These are phyloP conservation scores for Primulina eburnea DNA, from an alignment of 257 asterid species.

Conservation along the genomic window DNA sequence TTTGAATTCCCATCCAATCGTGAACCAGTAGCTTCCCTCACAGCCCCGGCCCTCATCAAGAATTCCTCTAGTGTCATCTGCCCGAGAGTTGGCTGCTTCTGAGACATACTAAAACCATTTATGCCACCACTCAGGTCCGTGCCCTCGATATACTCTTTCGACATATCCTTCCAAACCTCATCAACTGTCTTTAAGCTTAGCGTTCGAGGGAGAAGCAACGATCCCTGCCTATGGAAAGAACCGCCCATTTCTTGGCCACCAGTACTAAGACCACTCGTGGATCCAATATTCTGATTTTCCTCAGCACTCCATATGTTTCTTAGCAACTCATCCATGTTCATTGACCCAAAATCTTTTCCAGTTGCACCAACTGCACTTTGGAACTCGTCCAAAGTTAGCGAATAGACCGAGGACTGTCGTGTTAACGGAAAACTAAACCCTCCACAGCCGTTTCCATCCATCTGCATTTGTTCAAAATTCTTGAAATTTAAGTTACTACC, in stretches of 20 bases:
- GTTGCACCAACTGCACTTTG: conserved; percentile 53
- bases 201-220: conserved; percentile 82
- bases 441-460: conserved; percentile 42
- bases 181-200: conserved; percentile 93
- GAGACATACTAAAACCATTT: conserved; percentile 43
- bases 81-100: conserved; percentile 73
- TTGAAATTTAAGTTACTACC: conserved; percentile 71
- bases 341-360: conserved; percentile 93
- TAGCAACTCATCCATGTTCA: conserved; percentile 98
- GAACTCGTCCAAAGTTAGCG: conserved; percentile 91
- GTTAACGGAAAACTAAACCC: conserved; percentile 49
- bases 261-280: conserved; percentile 27
- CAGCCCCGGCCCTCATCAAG: conserved; percentile 78
- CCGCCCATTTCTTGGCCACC: conserved; percentile 40
- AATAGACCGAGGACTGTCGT: conserved; percentile 73
- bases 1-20: conserved; percentile 42
- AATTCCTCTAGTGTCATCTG: conserved; percentile 93
- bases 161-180: conserved; percentile 86
- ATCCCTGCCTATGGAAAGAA: conserved; percentile 77
- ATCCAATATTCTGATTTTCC: conserved; percentile 66
- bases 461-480: conserved; percentile 45
- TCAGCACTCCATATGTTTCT: conserved; percentile 93
- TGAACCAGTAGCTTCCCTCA: conserved; percentile 62
- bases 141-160: conserved; percentile 45
- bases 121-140: conserved; percentile 33